Percentiles rank a stretch among this genome's conserved stretches.
phyloP scores from a whole-genome alignment of 345 rosid species.

The Abelmoschus esculentus region DNA sequence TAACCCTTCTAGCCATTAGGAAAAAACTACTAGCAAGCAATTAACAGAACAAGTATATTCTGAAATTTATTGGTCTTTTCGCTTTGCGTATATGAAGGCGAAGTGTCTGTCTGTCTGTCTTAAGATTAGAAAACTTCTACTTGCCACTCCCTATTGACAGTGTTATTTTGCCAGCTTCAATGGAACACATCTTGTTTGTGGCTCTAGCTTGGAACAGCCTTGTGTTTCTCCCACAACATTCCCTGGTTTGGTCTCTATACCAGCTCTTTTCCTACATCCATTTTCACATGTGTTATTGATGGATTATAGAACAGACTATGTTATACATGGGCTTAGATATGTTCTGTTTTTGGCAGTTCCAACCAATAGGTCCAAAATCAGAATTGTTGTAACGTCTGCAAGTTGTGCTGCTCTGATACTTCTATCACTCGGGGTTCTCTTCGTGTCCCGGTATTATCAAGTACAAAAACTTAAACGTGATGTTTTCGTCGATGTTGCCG shows the following conservation, averaged over 20 bases:
- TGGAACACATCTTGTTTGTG: slow-evolving; percentile 60
- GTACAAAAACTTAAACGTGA: slow-evolving; percentile 36
- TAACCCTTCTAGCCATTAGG: background rate
- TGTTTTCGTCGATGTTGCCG: slow-evolving; percentile 66
- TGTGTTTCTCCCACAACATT: slow-evolving; percentile 51
- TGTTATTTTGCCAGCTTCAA: slow-evolving; percentile 47
- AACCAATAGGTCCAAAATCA: slow-evolving; percentile 49
- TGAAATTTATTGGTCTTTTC: background rate
- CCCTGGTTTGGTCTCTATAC: slow-evolving; percentile 38
- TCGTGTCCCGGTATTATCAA: slow-evolving; percentile 41
- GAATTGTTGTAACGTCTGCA: slow-evolving; percentile 39
- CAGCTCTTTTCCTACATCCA: background rate
- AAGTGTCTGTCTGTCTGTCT: background rate
- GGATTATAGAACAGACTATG: no score
- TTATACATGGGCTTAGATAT: background rate
- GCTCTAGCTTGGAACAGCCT: slow-evolving; percentile 56
- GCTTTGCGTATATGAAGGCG: background rate
- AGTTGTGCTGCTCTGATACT: slow-evolving; percentile 48
- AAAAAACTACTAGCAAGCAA: background rate
- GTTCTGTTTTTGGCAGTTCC: slow-evolving; percentile 34
- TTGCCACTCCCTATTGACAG: background rate
- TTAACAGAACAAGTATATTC: background rate
- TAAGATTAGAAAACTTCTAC: background rate
- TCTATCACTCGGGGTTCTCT: slow-evolving; percentile 38
- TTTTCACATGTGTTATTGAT: background rate